Evolutionary conservation across 2,329 filamentous ascomycete species (phyloP), one percentile per base, ranked within the genome.

Genomic region (Ophiocordyceps unilateralis): DNA sequence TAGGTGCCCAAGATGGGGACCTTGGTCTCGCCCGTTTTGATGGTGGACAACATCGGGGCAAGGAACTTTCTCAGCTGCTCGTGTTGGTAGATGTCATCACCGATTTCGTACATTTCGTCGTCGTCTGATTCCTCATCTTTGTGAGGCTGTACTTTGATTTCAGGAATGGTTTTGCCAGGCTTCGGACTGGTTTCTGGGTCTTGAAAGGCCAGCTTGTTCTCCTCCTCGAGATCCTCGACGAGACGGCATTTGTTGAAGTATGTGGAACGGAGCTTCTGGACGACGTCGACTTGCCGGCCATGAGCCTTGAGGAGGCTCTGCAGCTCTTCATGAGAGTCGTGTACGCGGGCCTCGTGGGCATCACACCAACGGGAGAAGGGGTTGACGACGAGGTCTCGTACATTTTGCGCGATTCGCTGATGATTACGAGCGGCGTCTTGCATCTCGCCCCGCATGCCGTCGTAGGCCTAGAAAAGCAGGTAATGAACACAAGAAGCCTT

Each of bases 171-270:
- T 43, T 75, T 70, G 46, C 17, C 32, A 11, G 53, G 53, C 58
- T 78, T 69, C 3, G 83, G 81, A 59, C 82, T 87, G 28, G 61
- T 68, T 53, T 81, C 75, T 2, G 87, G 86, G 50, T 88, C 86
- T 60, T 94, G 87, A 63, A 98, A 98, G 34, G 88, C 91, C 44
- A 98, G 74, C 64, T 98, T 96, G 61, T 95, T 94, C 68, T 98
- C 93, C 63, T 98, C 91, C 60, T 98, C 91, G 47, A 96, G 67
- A 58, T 98, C 91, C 59, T 98, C 93, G 7, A 96, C 82, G 48
- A 95, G 69, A 41, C 93, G 81, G 60, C 91, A 98, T 65, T 96
- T 98, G 70, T 96, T 98, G 73, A 96, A 96, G 65, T 98, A 98
- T 53, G 85, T 83, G 61, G 84, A 94, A 49, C 91, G 79, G 53